Base-by-base conservation (phyloP, 1,284 basidiomycete species). In the Tilletiaria anomala region DNA sequence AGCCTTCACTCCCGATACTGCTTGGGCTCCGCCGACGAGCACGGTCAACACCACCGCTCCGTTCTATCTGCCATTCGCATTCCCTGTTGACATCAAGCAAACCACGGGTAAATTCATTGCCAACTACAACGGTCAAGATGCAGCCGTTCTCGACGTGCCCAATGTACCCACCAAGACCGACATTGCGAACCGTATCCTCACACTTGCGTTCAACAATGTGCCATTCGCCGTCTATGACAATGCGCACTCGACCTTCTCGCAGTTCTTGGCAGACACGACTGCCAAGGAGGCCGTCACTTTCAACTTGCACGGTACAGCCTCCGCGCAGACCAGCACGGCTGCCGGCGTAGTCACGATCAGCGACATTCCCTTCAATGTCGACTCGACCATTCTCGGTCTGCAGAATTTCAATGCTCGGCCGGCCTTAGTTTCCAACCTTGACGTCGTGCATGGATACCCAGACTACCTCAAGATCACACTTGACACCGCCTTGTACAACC, bases 401-500 rank as follows among this genome's bases (percentile, higher is more conserved):
- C 78, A 82, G 65, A 79, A 79, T 34, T 70, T 83, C 45, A 72
- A 74, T 49, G 70, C 77, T 18, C 73, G 72, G 44, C 80, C 79
- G 5, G 75, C 75, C 5, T 70, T 71, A 3, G 73, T 83, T 6
- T 70, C 71, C 31, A 71, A 75, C 52, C 66, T 83, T 44, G 80
- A 83, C 53, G 80, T 83, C 21, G 76, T 73, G 41, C 79, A 76
- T 43, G 81, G 82, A 5, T 82, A 75, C 69, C 51, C 75, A 0
- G 73, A 77, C 52, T 80, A 73, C 61, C 69, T 83, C n/a, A 70
- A 81, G 41, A 83, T 83, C 68, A 80, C 72, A 50, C 75, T 77
- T n/a, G 69, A 74, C 33, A 55, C 61, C 5, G 46, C 51, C 19
- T 47, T 69, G 17, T 68, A 51, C 56, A 69, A 60, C 37, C 51